A percentile compares a stretch with the other conserved stretches of the same genome.
These are phyloP conservation scores for Chloris gayana DNA, from an alignment of 176 grass and related monocot species.

Conservation along the genomic window DNA sequence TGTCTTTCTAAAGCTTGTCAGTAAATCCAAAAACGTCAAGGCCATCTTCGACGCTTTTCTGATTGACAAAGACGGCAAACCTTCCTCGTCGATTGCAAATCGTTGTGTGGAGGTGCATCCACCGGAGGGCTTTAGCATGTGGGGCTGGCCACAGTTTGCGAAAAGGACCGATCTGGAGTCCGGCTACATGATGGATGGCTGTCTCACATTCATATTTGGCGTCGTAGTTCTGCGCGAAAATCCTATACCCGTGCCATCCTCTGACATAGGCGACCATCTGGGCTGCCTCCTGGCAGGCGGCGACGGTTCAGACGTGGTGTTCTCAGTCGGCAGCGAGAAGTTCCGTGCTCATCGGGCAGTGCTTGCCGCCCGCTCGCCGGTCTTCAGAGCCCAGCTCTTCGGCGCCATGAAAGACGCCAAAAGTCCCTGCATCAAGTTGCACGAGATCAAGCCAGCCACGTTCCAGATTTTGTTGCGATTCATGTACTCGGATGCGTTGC, in stretches of 20 bases:
- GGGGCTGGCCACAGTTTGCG: background rate
- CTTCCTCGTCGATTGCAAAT: background rate
- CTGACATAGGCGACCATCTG: background rate
- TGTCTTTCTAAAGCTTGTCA: background rate
- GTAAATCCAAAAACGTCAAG: background rate
- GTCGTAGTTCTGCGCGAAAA: background rate
- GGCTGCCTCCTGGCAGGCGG: background rate
- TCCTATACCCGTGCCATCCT: background rate
- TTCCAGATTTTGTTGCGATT: constrained; percentile 44
- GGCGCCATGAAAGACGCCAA: constrained; percentile 17
- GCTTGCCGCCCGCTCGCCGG: constrained; percentile 33
- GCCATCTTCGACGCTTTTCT: background rate
- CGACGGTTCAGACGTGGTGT: constrained; percentile 17
- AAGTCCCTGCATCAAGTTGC: background rate
- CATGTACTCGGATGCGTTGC: constrained; percentile 49
- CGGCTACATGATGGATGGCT: background rate
- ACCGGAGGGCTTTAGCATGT: background rate
- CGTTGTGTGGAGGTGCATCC: background rate
- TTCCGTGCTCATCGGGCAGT: constrained; percentile 29
- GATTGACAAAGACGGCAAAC: background rate
- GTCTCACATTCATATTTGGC: background rate
- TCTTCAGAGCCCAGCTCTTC: constrained; percentile 40
- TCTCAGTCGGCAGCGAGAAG: constrained; percentile 27
- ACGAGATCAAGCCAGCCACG: background rate
- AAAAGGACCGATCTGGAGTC: background rate